phyloP scores from a whole-genome alignment of 169 alveolate genomes.

The Babesia sp. region DNA sequence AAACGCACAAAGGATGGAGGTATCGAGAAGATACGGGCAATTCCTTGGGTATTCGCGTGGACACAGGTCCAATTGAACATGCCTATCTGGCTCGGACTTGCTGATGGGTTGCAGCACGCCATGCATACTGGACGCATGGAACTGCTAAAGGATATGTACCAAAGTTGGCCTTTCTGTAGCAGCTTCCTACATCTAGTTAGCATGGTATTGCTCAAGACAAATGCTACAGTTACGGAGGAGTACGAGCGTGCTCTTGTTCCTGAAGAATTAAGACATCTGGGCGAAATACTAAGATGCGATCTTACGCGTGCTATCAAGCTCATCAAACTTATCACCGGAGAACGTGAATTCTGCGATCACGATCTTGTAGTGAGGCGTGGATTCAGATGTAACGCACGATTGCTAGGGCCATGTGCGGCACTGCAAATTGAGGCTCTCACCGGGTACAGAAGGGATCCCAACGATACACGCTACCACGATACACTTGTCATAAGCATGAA shows the following conservation, averaged over 20 bases:
- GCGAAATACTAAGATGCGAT: constrained; percentile 47
- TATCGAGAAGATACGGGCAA: constrained; percentile 82
- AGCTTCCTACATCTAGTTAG: constrained; percentile 80
- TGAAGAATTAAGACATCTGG: constrained; percentile 53
- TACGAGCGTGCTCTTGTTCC: constrained; percentile 64
- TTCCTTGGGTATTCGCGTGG: constrained; percentile 89
- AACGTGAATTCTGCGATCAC: constrained; percentile 67
- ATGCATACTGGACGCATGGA: constrained; percentile 36
- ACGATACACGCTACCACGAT: constrained; percentile 17
- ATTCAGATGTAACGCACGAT: constrained; percentile 51
- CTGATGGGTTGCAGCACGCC: constrained; percentile 64
- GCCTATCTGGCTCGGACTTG: constrained; percentile 84
- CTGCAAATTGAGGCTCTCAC: constrained; percentile 69
- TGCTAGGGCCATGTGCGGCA: constrained; percentile 67
- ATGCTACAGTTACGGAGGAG: constrained; percentile 67
- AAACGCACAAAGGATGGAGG: constrained; percentile 78
- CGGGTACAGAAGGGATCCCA: constrained; percentile 24
- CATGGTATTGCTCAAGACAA: constrained; percentile 78
- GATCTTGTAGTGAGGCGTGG: constrained; percentile 68
- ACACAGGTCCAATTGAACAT: constrained; percentile 81
- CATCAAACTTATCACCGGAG: constrained; percentile 70
- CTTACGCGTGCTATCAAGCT: constrained; percentile 49
- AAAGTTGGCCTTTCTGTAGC: constrained; percentile 81
- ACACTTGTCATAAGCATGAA: constrained; percentile 30
- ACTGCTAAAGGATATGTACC: constrained; percentile 72